Evolutionary conservation across 2,329 filamentous ascomycete genomes (phyloP).

Genomic region (Gnomoniopsis sp.): DNA sequence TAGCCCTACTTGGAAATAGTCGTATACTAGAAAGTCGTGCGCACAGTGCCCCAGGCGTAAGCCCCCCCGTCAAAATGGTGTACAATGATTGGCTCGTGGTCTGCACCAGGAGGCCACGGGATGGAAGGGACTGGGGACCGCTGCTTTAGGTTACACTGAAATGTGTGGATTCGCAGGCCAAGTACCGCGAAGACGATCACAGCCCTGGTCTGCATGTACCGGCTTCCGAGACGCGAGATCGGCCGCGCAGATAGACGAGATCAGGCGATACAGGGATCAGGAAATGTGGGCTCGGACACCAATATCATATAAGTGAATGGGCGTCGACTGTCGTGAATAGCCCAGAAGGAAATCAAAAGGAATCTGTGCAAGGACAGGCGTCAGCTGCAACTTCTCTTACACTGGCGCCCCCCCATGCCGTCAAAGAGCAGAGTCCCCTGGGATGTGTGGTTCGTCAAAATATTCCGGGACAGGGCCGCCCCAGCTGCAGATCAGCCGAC

Average conservation of each 20-base stretch:
- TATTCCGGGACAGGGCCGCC: slow-evolving; percentile 6
- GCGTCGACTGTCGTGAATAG: neutral
- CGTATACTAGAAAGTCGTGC: neutral
- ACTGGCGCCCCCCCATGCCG: neutral
- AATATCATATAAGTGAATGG: neutral
- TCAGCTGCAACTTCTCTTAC: slow-evolving; percentile 11
- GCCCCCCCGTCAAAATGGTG: slow-evolving; percentile 10
- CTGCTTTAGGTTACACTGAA: slow-evolving; percentile 14
- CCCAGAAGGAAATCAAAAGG: neutral
- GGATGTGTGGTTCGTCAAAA: neutral
- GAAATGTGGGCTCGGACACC: neutral
- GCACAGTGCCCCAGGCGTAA: slow-evolving; percentile 13
- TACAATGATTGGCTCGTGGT: slow-evolving; percentile 20
- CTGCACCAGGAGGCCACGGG: slow-evolving; percentile 15
- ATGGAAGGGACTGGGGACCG: slow-evolving; percentile 15
- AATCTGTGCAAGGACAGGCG: slow-evolving; percentile 4
- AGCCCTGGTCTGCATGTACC: neutral
- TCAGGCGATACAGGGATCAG: neutral
- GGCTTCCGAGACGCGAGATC: slow-evolving; percentile 11
- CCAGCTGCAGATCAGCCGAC: slow-evolving; percentile 20
- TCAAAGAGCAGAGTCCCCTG: neutral
- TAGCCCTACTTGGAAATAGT: slow-evolving; percentile 4
- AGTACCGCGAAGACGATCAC: neutral
- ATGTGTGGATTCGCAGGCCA: neutral
- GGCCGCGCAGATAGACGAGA: neutral